Conservation (phyloP, 345 rosid species). For the Populus pruinosa region DNA sequence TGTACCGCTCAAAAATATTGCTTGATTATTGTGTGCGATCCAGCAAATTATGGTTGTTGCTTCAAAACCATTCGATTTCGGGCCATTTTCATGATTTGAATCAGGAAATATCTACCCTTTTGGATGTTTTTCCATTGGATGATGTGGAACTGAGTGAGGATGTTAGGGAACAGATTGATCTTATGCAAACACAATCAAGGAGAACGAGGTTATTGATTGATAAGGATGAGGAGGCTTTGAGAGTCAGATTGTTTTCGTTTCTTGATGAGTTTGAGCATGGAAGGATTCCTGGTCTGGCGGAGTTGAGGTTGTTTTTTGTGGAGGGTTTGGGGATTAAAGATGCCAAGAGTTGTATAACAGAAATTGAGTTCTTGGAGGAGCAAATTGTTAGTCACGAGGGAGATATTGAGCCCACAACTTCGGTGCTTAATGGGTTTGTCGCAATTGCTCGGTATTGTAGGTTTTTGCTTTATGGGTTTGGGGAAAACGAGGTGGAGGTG, state of each 20-base stretch:
- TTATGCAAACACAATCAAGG: slow-evolving; percentile 60
- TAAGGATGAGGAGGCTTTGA: slow-evolving; percentile 61
- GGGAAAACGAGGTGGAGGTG: neutral
- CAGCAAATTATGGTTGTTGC: slow-evolving; percentile 87
- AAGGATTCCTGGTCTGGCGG: slow-evolving; percentile 35
- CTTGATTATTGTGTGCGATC: slow-evolving; percentile 75
- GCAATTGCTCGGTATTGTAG: slow-evolving; percentile 76
- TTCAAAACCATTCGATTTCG: slow-evolving; percentile 73
- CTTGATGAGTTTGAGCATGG: slow-evolving; percentile 71
- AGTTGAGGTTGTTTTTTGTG: slow-evolving; percentile 53
- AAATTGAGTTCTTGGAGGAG: slow-evolving; percentile 87
- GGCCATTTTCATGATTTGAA: slow-evolving; percentile 94
- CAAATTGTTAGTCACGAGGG: slow-evolving; percentile 77
- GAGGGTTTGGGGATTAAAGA: slow-evolving; percentile 56
- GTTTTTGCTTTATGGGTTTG: slow-evolving; percentile 60
- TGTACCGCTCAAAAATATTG: slow-evolving; percentile 81
- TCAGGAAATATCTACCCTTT: slow-evolving; percentile 78
- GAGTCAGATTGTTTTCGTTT: slow-evolving; percentile 47
- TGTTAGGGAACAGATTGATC: slow-evolving; percentile 72
- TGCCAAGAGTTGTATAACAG: slow-evolving; percentile 55
- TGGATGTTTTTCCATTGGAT: slow-evolving; percentile 75
- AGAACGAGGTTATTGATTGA: slow-evolving; percentile 55
- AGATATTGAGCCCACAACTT: slow-evolving; percentile 77
- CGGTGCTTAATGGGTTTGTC: slow-evolving; percentile 76
- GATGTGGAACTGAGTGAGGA: slow-evolving; percentile 65